Base-by-base conservation (phyloP, 1,139 yeast species). In the Yamadazyma taylorii region DNA sequence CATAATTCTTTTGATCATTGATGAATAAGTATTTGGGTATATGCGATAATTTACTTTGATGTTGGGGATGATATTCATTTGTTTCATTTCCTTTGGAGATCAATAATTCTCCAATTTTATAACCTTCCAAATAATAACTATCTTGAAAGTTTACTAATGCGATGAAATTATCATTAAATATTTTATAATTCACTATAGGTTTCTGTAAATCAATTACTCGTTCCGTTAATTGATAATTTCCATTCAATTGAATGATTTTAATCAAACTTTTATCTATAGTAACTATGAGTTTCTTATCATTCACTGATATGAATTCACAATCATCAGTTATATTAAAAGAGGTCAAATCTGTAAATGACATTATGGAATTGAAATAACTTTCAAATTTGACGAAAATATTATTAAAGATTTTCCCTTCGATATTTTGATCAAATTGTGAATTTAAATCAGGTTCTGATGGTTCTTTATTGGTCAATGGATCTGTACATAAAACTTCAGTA, bases 1-100 rank as follows among this genome's bases (percentile, higher is more conserved):
- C 75, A 32, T 42, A 47, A 10, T 40, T 35, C 23, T 42, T 35
- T 10, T 15, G n/a, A 11, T 38, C 37, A 30, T 46, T 43, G 9
- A 45, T 16, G 3, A 43, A 26, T 3, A 49, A 13, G n/a, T 38
- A 29, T 8, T 30, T 28, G 4, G 50, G 47, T 15, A 24, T 24
- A 6, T 16, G 21, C 8, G 21, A 5, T 16, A 27, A 11, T 17
- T 16, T 15, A 6, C 12, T 13, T n/a, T 4, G 13, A 13, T 9
- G 10, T 10, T 7, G 11, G 11, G 19, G 8, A n/a, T 16, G 16
- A 10, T 14, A 7, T 14, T 16, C 11, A 5, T n/a, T 8, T 8
- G 30, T 16, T 11, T 11, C 9, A 12, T 27, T 25, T 24, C 21
- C 8, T 19, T 5, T 19, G 21, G 21, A 19, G 28, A n/a, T 13